Base-by-base conservation (phyloP, 225 moss, liverwort and hornwort species). In the Polytrichum commune region DNA sequence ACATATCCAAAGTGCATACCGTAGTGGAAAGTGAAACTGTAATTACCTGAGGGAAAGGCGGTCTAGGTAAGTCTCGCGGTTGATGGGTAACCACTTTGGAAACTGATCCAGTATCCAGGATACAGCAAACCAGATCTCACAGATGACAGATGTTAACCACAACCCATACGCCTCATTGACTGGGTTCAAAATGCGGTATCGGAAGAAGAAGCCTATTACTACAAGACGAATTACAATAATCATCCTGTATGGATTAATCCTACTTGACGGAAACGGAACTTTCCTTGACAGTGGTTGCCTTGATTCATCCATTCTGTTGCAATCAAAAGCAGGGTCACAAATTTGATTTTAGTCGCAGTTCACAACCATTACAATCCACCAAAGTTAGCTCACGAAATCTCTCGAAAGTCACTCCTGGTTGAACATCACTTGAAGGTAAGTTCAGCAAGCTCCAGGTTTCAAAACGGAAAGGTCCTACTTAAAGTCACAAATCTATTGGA, bases 71-170 rank as follows among this genome's bases (percentile, higher is more conserved):
- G 94, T 94, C 73, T 94, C 94, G 19, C 94, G 90, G 73, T 86
- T 92, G 82, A 95, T 88, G 19, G 94, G 94, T 32, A 95, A 85
- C 94, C 94, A 95, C 64, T 95, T 95, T 24, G 94, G 94, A 72
- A 95, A 95, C 81, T 95, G 94, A 80, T 95, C 94, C n/a, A 95
- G 84, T 65, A 95, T 95, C 94, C 94, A 95, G 6, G 94, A 95
- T 2, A 95, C 72, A 0, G 91, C 94, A 55, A 95, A 95, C 94
- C 94, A 95, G 62, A 95, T 84, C 82, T 95, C 94, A 68, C 94
- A 95, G 27, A 95, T 79, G 62, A 95, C 92, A 0, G 94, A 95
- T 26, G 90, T 90, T 74, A 95, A 79, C 94, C 94, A 95, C 2
- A 95, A 77, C 7, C 86, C 87, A 54, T 87, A 92, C 1, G 95